phyloP scores from a whole-genome alignment of 768 basidiomycete species.

The Thelephora ganbajun region DNA sequence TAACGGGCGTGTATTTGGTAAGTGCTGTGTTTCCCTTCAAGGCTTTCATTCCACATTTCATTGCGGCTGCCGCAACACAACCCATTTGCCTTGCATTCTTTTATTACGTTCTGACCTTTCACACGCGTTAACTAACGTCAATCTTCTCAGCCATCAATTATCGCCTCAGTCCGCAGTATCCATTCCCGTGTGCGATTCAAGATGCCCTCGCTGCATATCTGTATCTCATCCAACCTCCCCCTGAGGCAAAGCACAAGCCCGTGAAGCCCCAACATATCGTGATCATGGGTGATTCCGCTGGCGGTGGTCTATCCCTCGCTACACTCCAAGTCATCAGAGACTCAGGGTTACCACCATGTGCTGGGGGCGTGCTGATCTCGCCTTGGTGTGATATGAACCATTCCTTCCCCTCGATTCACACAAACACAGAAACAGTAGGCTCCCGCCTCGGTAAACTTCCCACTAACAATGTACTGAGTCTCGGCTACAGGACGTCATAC shows the following conservation, averaged over 20 bases:
- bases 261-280: constrained; percentile 75
- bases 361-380: constrained; percentile 80
- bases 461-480: neutral
- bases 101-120: neutral
- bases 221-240: constrained; percentile 81
- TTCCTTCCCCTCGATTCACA: constrained; percentile 79
- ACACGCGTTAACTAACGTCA: too few relatives aligned
- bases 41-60: too few relatives aligned
- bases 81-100: constrained; percentile 1
- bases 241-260: constrained; percentile 59
- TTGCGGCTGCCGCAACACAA: too few relatives aligned
- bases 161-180: constrained; percentile 90
- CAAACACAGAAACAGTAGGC: constrained; percentile 71
- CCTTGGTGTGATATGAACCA: constrained; percentile 95
- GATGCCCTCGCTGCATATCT: constrained; percentile 84
- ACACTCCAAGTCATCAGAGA: constrained; percentile 84
- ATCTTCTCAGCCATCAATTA: constrained; percentile 52
- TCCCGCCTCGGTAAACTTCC: neutral
- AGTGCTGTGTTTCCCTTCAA: constrained; percentile 7
- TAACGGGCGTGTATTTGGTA: constrained; percentile 78
- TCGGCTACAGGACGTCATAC: constrained; percentile 56
- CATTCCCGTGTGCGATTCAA: constrained; percentile 87
- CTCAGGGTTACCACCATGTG: constrained; percentile 63
- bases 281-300: constrained; percentile 85
- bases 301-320: constrained; percentile 76